Evolutionary conservation across 2,329 filamentous ascomycete genomes (phyloP), one percentile per base, ranked within the genome.

Genomic region (Aspergillus fijiensis): DNA sequence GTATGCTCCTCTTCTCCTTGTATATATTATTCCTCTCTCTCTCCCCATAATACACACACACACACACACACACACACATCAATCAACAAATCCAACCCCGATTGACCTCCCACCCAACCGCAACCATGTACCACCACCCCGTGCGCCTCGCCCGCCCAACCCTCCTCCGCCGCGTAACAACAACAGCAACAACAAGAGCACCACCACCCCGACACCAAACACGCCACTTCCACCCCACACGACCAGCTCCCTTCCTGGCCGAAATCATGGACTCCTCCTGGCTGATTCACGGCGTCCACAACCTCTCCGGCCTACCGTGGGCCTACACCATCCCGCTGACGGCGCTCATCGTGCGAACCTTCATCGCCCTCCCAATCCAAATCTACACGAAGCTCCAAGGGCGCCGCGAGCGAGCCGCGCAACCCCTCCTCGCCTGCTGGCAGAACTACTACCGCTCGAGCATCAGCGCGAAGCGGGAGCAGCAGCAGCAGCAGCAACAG

Each of bases 291-390:
- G 65, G 75, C 27, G 66, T 92, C 74, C 83, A 87, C 67, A 70
- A 70, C 23, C 11, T 76, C 47, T 79, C 76, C 16, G 74, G 77
- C 49, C 74, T 86, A 2, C 77, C 84, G 57, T 87, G 85, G 85
- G 81, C 74, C 7, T 74, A 77, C 12, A 80, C 82, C 21, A 79
- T 87, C 48, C 85, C 85, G 4, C 71, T 85, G 56, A 78, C 82
- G 4, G 84, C 85, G 3, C 67, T 86, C 47, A 53, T 81, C 16
- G 75, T 85, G 2, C 82, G 85, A 51, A 75, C 72, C 19, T 58
- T 75, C 6, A 69, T 85, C 54, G 77, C 81, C 48, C 72, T 82
- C 10, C 82, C 83, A 3, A 60, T 84, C 11, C 70, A 81, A 47
- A 69, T 81, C 48, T 81, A 77, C 64, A 75, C 60, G 73, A 80